These are phyloP conservation scores for Cryptococcus sp. DNA, from an alignment of 1,284 basidiomycete species.

Conservation along the genomic window DNA sequence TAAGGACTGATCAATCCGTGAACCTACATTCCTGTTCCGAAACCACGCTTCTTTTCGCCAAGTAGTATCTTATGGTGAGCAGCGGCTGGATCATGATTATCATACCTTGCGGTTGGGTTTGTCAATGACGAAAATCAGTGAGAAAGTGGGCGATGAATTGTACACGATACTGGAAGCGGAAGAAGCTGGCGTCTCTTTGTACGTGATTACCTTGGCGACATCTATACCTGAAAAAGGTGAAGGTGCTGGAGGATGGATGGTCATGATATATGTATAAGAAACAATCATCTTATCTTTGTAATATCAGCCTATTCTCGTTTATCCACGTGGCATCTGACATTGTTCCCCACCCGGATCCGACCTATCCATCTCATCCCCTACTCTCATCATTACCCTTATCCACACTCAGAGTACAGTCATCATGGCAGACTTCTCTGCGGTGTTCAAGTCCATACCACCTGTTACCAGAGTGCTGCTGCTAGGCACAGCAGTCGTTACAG, in stretches of 20 bases:
- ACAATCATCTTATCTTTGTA: too few relatives aligned
- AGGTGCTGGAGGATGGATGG: too few relatives aligned
- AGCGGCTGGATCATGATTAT: slow-evolving; percentile 9
- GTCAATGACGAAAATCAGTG: slow-evolving; percentile 51
- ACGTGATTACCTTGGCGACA: too few relatives aligned
- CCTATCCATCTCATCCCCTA: too few relatives aligned
- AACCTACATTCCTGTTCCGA: slow-evolving; percentile 59
- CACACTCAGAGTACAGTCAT: background rate
- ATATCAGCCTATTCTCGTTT: too few relatives aligned
- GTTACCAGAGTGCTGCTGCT: slow-evolving; percentile 28
- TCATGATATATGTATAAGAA: too few relatives aligned
- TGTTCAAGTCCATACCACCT: slow-evolving; percentile 23
- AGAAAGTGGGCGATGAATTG: background rate
- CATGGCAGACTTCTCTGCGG: slow-evolving; percentile 27
- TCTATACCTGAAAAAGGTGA: too few relatives aligned
- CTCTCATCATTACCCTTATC: too few relatives aligned
- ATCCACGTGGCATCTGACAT: too few relatives aligned
- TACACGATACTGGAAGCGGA: too few relatives aligned
- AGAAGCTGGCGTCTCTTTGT: too few relatives aligned
- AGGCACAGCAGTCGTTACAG: slow-evolving; percentile 20
- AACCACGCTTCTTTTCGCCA: slow-evolving; percentile 67
- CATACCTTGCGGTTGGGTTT: slow-evolving; percentile 27
- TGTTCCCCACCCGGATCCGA: too few relatives aligned
- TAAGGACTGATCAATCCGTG: background rate
- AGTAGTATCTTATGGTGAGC: slow-evolving; percentile 54